Evolutionary conservation across 2,329 filamentous ascomycete species (phyloP).

Genomic region (Fulvia fulva): DNA sequence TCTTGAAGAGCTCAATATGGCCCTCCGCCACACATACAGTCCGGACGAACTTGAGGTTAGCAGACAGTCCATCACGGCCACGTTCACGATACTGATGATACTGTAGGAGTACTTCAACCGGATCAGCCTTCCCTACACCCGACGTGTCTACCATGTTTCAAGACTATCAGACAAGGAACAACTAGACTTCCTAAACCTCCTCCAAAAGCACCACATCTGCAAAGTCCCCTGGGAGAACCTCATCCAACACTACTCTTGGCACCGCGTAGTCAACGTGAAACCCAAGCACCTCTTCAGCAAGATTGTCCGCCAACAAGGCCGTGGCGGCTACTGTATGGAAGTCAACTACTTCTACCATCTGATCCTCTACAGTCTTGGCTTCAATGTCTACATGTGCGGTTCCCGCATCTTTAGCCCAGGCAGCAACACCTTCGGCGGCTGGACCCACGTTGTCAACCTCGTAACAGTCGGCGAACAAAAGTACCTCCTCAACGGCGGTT

Average conservation of each 20-base stretch:
- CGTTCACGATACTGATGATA: background rate
- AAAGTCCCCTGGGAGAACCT: constrained; percentile 49
- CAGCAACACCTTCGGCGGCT: constrained; percentile 23
- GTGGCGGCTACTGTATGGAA: constrained; percentile 60
- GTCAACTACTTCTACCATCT: constrained; percentile 52
- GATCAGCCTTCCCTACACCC: constrained; percentile 22
- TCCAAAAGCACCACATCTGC: constrained; percentile 40
- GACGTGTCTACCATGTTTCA: constrained; percentile 19
- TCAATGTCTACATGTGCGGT: constrained; percentile 39
- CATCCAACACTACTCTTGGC: constrained; percentile 50
- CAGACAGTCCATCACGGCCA: too few relatives aligned
- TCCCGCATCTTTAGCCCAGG: constrained; percentile 33
- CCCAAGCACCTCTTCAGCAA: constrained; percentile 51
- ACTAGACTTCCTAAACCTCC: constrained; percentile 23
- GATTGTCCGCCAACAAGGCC: constrained; percentile 42
- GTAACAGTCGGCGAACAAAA: constrained; percentile 29
- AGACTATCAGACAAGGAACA: constrained; percentile 15
- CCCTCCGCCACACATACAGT: constrained; percentile 11
- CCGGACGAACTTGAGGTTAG: background rate
- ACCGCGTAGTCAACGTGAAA: constrained; percentile 48
- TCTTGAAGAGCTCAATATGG: background rate
- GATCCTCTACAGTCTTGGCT: constrained; percentile 51
- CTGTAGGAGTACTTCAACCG: constrained; percentile 3
- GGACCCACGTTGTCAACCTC: constrained; percentile 44
- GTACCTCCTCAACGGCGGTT: constrained; percentile 41